phyloP scores from a whole-genome alignment of 2,329 filamentous ascomycete species.

The Davidsoniella neocaledoniae region DNA sequence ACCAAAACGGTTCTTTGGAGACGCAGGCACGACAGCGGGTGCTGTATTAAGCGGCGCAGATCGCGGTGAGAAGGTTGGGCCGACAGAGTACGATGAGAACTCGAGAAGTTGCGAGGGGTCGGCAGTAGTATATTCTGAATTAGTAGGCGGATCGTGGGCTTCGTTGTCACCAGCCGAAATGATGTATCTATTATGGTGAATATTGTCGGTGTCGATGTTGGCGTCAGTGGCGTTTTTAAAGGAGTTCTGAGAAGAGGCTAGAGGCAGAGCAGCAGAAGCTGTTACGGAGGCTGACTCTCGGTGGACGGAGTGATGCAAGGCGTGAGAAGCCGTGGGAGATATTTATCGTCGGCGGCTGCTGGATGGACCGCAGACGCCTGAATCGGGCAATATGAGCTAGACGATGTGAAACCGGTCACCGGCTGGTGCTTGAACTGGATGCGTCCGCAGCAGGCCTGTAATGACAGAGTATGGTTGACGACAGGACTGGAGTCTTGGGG shows the following conservation, averaged over 20 bases:
- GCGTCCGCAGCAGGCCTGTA: no score
- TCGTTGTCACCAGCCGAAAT: not conserved
- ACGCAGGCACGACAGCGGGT: not conserved
- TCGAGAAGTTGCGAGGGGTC: not conserved
- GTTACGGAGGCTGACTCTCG: conserved; percentile 11
- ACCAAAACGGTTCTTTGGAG: conserved; percentile 1
- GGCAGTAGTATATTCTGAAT: not conserved
- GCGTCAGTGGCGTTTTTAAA: not conserved
- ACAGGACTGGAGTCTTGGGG: no score
- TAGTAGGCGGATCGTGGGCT: not conserved
- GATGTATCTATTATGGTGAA: not conserved
- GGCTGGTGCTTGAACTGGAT: not conserved
- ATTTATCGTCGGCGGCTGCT: conserved; percentile 26
- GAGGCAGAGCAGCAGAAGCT: conserved; percentile 6
- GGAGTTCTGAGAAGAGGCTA: not conserved
- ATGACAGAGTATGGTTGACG: no score
- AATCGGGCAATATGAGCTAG: not conserved
- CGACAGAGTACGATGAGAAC: conserved; percentile 10
- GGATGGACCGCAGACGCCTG: conserved; percentile 22
- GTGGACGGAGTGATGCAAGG: conserved; percentile 12
- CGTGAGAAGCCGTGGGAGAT: conserved; percentile 33
- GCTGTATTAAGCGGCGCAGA: not conserved
- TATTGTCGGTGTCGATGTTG: not conserved
- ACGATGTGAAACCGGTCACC: conserved; percentile 1
- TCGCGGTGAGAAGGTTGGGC: not conserved